Conservation (phyloP, 2,329 filamentous ascomycete species). For the Fusarium tupiense region DNA sequence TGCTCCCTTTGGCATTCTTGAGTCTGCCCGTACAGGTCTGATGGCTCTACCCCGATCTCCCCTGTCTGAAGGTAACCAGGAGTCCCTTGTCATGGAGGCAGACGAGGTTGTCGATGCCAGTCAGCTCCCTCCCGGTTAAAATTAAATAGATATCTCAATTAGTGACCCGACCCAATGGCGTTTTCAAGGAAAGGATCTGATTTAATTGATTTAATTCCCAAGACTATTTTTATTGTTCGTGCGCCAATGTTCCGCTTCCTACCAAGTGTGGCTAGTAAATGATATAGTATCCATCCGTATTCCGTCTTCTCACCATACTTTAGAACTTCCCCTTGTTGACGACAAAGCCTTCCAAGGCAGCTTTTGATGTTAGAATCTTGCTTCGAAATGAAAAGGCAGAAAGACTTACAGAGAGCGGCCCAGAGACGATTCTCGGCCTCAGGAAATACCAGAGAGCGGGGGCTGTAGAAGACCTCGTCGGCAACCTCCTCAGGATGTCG, state of each 20-base stretch:
- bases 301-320: not conserved
- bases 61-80: constrained; percentile 77
- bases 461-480: constrained; percentile 93
- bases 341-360: constrained; percentile 87
- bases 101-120: constrained; percentile 95
- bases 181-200: constrained; percentile 43
- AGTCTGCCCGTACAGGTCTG: constrained; percentile 93
- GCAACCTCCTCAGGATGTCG: constrained; percentile 91
- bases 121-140: constrained; percentile 89
- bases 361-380: constrained; percentile 50
- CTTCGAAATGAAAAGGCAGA: not conserved
- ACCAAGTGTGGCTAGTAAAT: constrained; percentile 22
- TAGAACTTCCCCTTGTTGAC: constrained; percentile 88
- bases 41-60: constrained; percentile 97
- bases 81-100: constrained; percentile 80
- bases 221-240: constrained; percentile 42
- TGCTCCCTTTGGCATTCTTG: constrained; percentile 92
- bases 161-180: constrained; percentile 36
- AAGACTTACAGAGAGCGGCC: constrained; percentile 78
- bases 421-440: constrained; percentile 96
- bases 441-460: constrained; percentile 85
- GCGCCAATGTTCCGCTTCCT: constrained; percentile 36
- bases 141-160: constrained; percentile 24
- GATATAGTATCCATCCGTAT: constrained; percentile 6
- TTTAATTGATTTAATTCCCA: constrained; percentile 43